A percentile compares a stretch with the other conserved stretches of the same genome.
These are phyloP conservation scores for Pecoramyces ruminantium DNA, from an alignment of 192 early-diverging fungal species.

Conservation along the genomic window DNA sequence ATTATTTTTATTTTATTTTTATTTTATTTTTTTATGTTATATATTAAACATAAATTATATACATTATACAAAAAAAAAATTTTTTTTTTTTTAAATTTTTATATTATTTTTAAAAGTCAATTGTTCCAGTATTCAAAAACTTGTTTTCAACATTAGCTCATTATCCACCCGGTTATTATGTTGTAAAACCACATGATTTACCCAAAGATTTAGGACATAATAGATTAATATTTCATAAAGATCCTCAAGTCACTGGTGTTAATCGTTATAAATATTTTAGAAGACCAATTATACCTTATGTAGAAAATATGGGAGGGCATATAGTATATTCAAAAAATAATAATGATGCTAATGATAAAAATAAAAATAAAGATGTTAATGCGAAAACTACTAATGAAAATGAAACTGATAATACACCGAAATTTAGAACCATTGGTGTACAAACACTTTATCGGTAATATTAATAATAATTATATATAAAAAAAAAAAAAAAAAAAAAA, in stretches of 20 bases:
- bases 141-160: constrained; percentile 31
- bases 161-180: constrained; percentile 10
- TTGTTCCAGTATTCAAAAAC: constrained; percentile 31
- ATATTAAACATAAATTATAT: too few species aligned
- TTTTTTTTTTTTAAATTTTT: too few species aligned
- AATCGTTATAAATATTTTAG: constrained; percentile 43
- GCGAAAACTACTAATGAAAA: constrained; percentile 7
- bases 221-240: constrained; percentile 9
- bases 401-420: constrained; percentile 6
- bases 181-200: constrained; percentile 12
- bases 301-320: constrained; percentile 27
- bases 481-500: neutral
- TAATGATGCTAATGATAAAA: neutral
- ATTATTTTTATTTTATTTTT: too few species aligned
- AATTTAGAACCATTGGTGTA: constrained; percentile 18
- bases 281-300: constrained; percentile 37
- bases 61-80: too few species aligned
- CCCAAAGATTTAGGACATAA: constrained; percentile 17
- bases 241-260: constrained; percentile 19
- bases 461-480: neutral
- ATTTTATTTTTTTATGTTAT: too few species aligned
- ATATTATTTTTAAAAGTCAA: too few species aligned
- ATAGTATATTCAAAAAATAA: constrained; percentile 21
- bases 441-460: constrained; percentile 32
- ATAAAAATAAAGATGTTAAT: neutral